Conservation (phyloP, 805 yeast species). For the Wickerhamiella parazyma region DNA sequence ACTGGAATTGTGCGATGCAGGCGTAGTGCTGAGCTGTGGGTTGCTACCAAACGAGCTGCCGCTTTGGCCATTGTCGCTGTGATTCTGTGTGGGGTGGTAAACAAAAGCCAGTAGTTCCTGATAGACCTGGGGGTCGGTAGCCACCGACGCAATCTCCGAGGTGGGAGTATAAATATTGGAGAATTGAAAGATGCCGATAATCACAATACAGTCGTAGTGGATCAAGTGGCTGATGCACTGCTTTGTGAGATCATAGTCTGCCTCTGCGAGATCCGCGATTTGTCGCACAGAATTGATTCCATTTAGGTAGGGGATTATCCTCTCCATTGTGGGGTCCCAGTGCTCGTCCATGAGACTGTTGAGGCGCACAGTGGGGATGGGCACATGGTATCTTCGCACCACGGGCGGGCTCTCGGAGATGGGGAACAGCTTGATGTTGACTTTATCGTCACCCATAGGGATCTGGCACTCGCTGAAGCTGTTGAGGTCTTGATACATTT, state of each 20-base stretch:
- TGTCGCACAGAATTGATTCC: slow-evolving; percentile 73
- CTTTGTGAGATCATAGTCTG: slow-evolving; percentile 63
- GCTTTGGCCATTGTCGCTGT: neutral
- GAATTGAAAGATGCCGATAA: slow-evolving; percentile 82
- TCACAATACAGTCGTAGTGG: slow-evolving; percentile 74
- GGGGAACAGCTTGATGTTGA: slow-evolving; percentile 90
- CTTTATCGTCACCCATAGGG: slow-evolving; percentile 76
- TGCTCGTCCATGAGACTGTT: slow-evolving; percentile 64
- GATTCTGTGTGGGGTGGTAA: slow-evolving; percentile 26
- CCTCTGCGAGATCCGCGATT: slow-evolving; percentile 67
- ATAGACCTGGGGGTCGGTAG: slow-evolving; percentile 51
- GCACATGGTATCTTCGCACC: slow-evolving; percentile 73
- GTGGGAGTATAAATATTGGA: slow-evolving; percentile 82
- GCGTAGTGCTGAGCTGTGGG: slow-evolving; percentile 6
- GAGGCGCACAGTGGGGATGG: slow-evolving; percentile 73
- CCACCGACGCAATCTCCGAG: slow-evolving; percentile 53
- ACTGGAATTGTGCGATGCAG: slow-evolving; percentile 4
- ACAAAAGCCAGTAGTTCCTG: slow-evolving; percentile 80
- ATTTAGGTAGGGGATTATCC: slow-evolving; percentile 70
- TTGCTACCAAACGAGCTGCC: slow-evolving; percentile 9
- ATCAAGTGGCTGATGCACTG: slow-evolving; percentile 84
- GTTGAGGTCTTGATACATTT: slow-evolving; percentile 86
- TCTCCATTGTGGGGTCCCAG: slow-evolving; percentile 96
- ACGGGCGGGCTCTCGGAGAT: slow-evolving; percentile 68
- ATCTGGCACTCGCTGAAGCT: slow-evolving; percentile 93